Evolutionary conservation across 495 filamentous ascomycete species (phyloP), one percentile per base, ranked within the genome.

Genomic region (Talaromyces ruber): DNA sequence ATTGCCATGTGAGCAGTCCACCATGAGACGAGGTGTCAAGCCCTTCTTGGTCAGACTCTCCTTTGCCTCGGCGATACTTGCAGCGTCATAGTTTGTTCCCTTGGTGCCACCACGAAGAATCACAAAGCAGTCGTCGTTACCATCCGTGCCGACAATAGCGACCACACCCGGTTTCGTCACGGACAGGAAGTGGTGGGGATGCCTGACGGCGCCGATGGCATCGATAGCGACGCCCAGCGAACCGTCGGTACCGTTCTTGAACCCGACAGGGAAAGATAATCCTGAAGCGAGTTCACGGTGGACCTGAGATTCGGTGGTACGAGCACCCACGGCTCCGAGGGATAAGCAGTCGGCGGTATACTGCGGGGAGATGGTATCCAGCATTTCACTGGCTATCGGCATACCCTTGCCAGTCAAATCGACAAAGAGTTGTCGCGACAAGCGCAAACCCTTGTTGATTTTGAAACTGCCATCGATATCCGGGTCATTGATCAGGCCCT

Each of bases 201-300:
- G 90, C 69, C 82, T 86, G 12, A 97, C 94, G 21, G 95, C 89
- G 60, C 93, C 93, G 75, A 98, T 97, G 53, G 95, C 95, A 77
- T 99, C 95, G 63, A 99, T 89, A 1, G 95, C 92, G 2, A 98
- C 91, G 62, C 87, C 85, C 39, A 98, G 75, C 1, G 88, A 87
- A 21, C 95, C 95, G 72, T 99, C 95, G 28, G 95, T 99, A 61
- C 95, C 95, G 73, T 99, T 99, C 82, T 99, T 99, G 86, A 99
- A 99, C 47, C 95, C 95, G 12, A 99, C 91, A 2, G 95, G 94
- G 86, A 98, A 99, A 58, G 88, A 92, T 22, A 98, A 76, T 66
- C 95, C 95, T 43, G 90, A 95, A 1, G 95, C 93, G 65, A 99
- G 74, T 71, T 99, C 95, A 50, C 95, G 86, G 74, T 99, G 95